phyloP scores from a whole-genome alignment of 2,329 filamentous ascomycete species.

The Neoascochyta sp. region DNA sequence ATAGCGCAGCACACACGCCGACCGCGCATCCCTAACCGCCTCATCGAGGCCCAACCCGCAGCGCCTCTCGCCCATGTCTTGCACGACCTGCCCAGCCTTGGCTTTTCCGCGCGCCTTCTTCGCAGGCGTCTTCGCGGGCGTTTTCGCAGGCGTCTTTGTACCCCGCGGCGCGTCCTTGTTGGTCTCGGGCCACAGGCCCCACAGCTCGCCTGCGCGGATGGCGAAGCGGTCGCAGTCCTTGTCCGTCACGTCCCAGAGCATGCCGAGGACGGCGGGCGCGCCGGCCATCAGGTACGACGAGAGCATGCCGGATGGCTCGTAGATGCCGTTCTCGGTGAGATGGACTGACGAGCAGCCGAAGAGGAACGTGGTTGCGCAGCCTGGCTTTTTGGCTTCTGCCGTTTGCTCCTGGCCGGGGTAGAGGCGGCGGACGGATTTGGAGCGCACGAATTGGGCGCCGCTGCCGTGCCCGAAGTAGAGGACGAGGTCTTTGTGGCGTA shows the following conservation, averaged over 20 bases:
- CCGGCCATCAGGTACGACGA: slow-evolving; percentile 87
- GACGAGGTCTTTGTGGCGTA: slow-evolving; percentile 67
- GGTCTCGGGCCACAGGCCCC: slow-evolving; percentile 66
- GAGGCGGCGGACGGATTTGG: slow-evolving; percentile 74
- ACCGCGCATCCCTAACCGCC: slow-evolving; percentile 71
- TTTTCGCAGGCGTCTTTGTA: slow-evolving; percentile 17
- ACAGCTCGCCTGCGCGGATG: slow-evolving; percentile 71
- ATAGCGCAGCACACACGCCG: slow-evolving; percentile 82
- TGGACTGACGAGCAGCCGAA: slow-evolving; percentile 92
- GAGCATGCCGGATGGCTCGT: slow-evolving; percentile 86
- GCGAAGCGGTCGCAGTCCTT: slow-evolving; percentile 95
- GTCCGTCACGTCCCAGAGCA: slow-evolving; percentile 97
- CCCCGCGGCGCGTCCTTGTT: slow-evolving; percentile 16
- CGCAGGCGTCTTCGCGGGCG: slow-evolving; percentile 15
- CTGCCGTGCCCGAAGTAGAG: slow-evolving; percentile 97
- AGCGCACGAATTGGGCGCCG: slow-evolving; percentile 88
- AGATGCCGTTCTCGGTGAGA: slow-evolving; percentile 70
- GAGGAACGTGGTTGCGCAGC: slow-evolving; percentile 76
- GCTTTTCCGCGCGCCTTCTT: slow-evolving; percentile 33
- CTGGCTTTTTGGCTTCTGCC: slow-evolving; percentile 12
- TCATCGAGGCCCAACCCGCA: slow-evolving; percentile 59
- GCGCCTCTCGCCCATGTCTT: slow-evolving; percentile 25
- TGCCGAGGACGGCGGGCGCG: slow-evolving; percentile 78
- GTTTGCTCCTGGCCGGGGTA: slow-evolving; percentile 47
- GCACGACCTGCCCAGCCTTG: slow-evolving; percentile 28